Percentiles rank a stretch among this genome's conserved stretches.
Conservation (phyloP, 2,329 filamentous ascomycete genomes). For the Phialocephala sp. region DNA sequence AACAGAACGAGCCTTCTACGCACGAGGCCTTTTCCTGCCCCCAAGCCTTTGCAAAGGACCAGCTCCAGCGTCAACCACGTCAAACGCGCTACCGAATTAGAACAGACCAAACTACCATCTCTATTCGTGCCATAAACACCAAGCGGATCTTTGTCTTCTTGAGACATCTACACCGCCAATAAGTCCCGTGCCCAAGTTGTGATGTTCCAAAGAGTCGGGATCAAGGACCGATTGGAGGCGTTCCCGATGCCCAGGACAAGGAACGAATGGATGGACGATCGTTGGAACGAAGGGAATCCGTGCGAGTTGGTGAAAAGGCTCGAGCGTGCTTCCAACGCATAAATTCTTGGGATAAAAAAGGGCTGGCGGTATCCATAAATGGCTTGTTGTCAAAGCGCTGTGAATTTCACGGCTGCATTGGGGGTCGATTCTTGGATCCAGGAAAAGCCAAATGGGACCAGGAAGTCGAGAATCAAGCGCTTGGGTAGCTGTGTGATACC, state of each 20-base stretch:
- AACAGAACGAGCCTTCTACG: not conserved
- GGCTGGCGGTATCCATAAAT: not conserved
- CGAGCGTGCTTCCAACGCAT: constrained; percentile 19
- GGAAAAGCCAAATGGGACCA: not conserved
- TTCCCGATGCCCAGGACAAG: not conserved
- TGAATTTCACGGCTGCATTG: not conserved
- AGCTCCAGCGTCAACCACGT: constrained; percentile 5
- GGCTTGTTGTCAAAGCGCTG: constrained; percentile 4
- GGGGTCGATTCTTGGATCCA: not conserved
- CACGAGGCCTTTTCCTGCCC: constrained; percentile 5
- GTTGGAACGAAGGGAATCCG: constrained; percentile 8
- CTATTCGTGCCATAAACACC: not conserved
- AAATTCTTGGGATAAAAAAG: constrained; percentile 9
- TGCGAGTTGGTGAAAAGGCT: not conserved
- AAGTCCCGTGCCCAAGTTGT: constrained; percentile 3
- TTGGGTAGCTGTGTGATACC: constrained; percentile 1
- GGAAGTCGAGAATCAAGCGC: not conserved
- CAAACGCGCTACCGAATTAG: constrained; percentile 3
- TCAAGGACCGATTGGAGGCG: not conserved
- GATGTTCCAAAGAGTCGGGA: constrained; percentile 2
- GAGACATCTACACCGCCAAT: constrained; percentile 6
- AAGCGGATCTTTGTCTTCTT: not conserved
- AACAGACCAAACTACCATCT: not conserved
- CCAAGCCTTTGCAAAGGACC: not conserved
- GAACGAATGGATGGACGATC: constrained; percentile 5